phyloP scores from a whole-genome alignment of 1,284 basidiomycete genomes.

The Puccinia hordei region DNA sequence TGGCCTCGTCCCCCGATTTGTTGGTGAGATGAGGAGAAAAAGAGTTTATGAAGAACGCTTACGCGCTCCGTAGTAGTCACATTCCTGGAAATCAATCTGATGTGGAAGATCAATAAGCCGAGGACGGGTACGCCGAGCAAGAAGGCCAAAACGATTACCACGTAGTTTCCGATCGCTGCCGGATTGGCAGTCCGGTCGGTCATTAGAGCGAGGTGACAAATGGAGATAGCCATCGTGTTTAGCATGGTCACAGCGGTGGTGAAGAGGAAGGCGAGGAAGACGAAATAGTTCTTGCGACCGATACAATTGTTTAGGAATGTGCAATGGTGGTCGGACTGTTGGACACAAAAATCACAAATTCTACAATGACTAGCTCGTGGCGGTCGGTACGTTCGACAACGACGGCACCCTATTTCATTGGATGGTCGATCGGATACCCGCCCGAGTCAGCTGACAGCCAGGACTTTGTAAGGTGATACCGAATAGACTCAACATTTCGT shows the following conservation, averaged over 20 bases:
- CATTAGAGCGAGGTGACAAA: slow-evolving; percentile 50
- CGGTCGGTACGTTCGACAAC: slow-evolving; percentile 58
- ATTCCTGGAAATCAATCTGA: slow-evolving; percentile 56
- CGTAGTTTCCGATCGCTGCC: slow-evolving; percentile 54
- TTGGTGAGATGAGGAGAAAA: neutral
- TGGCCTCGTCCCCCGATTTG: neutral
- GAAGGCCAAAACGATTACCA: slow-evolving; percentile 55
- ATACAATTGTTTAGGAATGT: slow-evolving; percentile 59
- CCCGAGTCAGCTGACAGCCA: neutral
- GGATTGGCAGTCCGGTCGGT: neutral
- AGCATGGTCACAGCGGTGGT: slow-evolving; percentile 48
- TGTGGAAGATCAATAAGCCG: slow-evolving; percentile 56
- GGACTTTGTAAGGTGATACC: neutral
- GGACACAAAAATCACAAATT: slow-evolving; percentile 59
- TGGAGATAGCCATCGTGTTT: slow-evolving; percentile 52
- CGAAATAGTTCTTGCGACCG: slow-evolving; percentile 58
- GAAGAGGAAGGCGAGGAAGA: slow-evolving; percentile 57
- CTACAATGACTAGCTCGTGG: slow-evolving; percentile 58
- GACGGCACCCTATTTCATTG: slow-evolving; percentile 56
- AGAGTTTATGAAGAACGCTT: slow-evolving; percentile 6
- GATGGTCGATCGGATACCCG: neutral
- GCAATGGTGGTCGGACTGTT: slow-evolving; percentile 59
- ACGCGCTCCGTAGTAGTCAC: slow-evolving; percentile 57
- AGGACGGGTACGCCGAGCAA: slow-evolving; percentile 53
- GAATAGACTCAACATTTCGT: slow-evolving; percentile 16